Evolutionary conservation across 768 basidiomycete species (phyloP).

Genomic region (Collybia sordida): DNA sequence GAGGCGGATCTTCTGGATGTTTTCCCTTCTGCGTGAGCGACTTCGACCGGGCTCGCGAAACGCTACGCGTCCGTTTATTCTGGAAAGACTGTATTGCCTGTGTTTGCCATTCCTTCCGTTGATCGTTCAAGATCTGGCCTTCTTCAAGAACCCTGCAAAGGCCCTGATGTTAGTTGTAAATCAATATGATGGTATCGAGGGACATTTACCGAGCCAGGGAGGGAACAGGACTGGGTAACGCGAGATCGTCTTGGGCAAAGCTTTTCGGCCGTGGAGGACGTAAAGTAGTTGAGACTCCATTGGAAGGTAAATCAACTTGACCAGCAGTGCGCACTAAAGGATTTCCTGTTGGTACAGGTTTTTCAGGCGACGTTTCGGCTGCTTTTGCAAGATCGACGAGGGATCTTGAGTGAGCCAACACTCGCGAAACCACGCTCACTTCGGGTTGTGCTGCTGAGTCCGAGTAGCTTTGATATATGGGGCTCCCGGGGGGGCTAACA

Average conservation of each 20-base stretch:
- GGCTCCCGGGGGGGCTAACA: conserved; percentile 51
- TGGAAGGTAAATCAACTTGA: background rate
- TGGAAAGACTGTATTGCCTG: conserved; percentile 64
- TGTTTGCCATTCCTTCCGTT: conserved; percentile 66
- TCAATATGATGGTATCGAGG: background rate
- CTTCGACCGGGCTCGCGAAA: conserved; percentile 65
- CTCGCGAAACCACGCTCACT: conserved; percentile 40
- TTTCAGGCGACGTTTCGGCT: background rate
- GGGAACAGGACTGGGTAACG: conserved; percentile 56
- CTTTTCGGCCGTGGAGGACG: conserved; percentile 49
- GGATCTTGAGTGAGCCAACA: conserved; percentile 49
- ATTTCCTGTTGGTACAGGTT: no score
- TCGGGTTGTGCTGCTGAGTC: conserved; percentile 12
- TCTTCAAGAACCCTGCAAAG: conserved; percentile 63
- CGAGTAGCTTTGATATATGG: conserved; percentile 25
- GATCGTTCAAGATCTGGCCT: conserved; percentile 54
- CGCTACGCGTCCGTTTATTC: conserved; percentile 58
- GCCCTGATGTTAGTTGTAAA: conserved; percentile 3
- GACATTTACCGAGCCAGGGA: conserved; percentile 51
- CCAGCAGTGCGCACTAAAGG: background rate
- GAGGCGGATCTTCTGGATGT: conserved; percentile 22
- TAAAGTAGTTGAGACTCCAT: background rate
- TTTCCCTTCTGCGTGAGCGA: conserved; percentile 43
- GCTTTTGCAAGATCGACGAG: conserved; percentile 32
- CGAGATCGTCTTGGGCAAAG: conserved; percentile 60